A percentile compares a stretch with the other conserved stretches of the same genome.
Evolutionary conservation across 345 rosid genomes (phyloP).

Genomic region (Populus davidiana): DNA sequence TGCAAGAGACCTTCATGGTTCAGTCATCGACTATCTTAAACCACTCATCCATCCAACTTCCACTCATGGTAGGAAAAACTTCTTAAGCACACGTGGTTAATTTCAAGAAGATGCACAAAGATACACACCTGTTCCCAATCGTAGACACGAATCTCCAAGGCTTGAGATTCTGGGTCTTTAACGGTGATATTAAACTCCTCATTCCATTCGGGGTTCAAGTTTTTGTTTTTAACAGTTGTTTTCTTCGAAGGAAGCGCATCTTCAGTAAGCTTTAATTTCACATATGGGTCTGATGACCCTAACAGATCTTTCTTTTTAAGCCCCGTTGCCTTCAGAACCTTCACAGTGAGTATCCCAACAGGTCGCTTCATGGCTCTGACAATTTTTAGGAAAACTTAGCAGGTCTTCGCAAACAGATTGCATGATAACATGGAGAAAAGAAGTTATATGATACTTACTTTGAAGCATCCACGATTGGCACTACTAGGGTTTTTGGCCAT

Average conservation of each 20-base stretch:
- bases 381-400: slow-evolving; percentile 9
- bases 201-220: slow-evolving; percentile 97
- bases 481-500: slow-evolving; percentile 84
- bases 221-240: slow-evolving; percentile 80
- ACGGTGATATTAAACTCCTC: slow-evolving; percentile 71
- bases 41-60: no score
- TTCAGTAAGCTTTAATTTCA: slow-evolving; percentile 80
- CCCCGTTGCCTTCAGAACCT: slow-evolving; percentile 67
- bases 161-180: slow-evolving; percentile 77
- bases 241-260: slow-evolving; percentile 78
- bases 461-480: slow-evolving; percentile 72
- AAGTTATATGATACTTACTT: slow-evolving; percentile 43
- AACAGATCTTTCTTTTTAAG: slow-evolving; percentile 84
- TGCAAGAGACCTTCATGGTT: no score
- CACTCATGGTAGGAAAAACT: not conserved
- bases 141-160: slow-evolving; percentile 54
- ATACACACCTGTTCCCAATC: slow-evolving; percentile 89
- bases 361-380: slow-evolving; percentile 79
- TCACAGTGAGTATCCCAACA: slow-evolving; percentile 82
- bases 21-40: no score
- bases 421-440: slow-evolving; percentile 1
- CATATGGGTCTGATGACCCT: slow-evolving; percentile 93
- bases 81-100: not conserved
- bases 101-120: not conserved
- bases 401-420: not conserved